Evolutionary conservation across 257 asterid species (phyloP), one percentile per base, ranked within the genome.

Genomic region (Coffea canephora): DNA sequence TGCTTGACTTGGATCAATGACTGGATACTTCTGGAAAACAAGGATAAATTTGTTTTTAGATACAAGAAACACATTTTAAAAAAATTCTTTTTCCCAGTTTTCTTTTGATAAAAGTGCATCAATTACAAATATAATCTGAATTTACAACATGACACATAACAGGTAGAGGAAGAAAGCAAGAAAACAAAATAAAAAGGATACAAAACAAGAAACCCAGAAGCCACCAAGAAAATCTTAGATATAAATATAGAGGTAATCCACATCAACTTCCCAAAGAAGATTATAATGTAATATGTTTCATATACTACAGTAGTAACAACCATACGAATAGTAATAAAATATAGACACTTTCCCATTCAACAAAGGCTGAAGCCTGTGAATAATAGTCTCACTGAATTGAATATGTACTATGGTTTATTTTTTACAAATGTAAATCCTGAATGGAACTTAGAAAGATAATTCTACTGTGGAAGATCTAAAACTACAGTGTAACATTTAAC

Each of bases 11-110:
- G 90, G 76, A 78, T 87, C 96, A 66, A 72, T 83, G 74, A 76
- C 86, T 71, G 89, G 95, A 74, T 84, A 89, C 84, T 85, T 87
- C 97, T 95, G 93, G 78, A 25, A 71, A 87, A 78, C 25, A 59
- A 82, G 71, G 66, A 54, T 25, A 57, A 79, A 75, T 52, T 66
- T 19, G 73, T 77, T 21, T 77, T 78, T 54, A 61, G 54, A 65
- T 57, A 80, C 75, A 54, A 61, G 57, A 8, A 83, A 65, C 73
- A 73, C 83, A 71, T 79, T 69, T 34, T 59, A 43, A 65, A 76
- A 39, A 73, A 5, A 57, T 61, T 8, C 2, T 36, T 54, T 34
- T 69, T 46, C 18, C 67, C 9, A 15, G 72, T 36, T 65, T 48
- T 23, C 65, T 3, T 64, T 57, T 49, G 21, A 48, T 31, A 9